A percentile compares a stretch with the other conserved stretches of the same genome.
Evolutionary conservation across 768 basidiomycete genomes (phyloP).

Genomic region (Naganishia antarctica): DNA sequence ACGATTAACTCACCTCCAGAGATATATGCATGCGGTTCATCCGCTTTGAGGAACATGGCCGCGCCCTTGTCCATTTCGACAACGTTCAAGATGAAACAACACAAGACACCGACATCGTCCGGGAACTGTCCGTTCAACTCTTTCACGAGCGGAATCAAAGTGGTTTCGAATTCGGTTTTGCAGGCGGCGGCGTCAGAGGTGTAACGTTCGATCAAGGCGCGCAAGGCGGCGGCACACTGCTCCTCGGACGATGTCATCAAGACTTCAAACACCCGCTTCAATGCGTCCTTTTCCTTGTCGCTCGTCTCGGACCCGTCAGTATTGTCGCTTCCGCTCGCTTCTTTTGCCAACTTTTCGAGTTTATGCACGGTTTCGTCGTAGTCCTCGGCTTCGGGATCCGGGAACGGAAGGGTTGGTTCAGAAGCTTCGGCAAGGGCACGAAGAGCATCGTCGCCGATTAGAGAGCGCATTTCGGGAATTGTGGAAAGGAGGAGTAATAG

Average conservation of each 20-base stretch:
- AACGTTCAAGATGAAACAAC: slow-evolving; percentile 82
- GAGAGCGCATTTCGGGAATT: slow-evolving; percentile 70
- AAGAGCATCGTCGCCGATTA: slow-evolving; percentile 57
- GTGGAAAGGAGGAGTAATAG: slow-evolving; percentile 64
- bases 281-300: slow-evolving; percentile 56
- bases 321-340: background rate
- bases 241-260: slow-evolving; percentile 68
- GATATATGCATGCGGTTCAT: slow-evolving; percentile 95
- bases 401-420: slow-evolving; percentile 48
- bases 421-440: slow-evolving; percentile 58
- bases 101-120: slow-evolving; percentile 87
- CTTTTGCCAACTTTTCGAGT: slow-evolving; percentile 9
- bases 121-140: slow-evolving; percentile 68
- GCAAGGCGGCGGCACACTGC: slow-evolving; percentile 57
- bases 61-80: slow-evolving; percentile 73
- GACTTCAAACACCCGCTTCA: slow-evolving; percentile 73
- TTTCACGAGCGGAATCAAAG: slow-evolving; percentile 55
- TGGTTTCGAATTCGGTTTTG: slow-evolving; percentile 45
- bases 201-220: slow-evolving; percentile 62
- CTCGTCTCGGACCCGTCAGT: slow-evolving; percentile 41
- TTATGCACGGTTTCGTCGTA: background rate
- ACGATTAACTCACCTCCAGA: slow-evolving; percentile 65
- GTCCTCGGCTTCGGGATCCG: slow-evolving; percentile 31
- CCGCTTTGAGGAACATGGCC: slow-evolving; percentile 90
- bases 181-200: background rate